Percentiles rank a stretch among this genome's conserved stretches.
These are phyloP conservation scores for Aspergillus novofumigatus DNA, from an alignment of 2,329 filamentous ascomycete genomes.

Conservation along the genomic window DNA sequence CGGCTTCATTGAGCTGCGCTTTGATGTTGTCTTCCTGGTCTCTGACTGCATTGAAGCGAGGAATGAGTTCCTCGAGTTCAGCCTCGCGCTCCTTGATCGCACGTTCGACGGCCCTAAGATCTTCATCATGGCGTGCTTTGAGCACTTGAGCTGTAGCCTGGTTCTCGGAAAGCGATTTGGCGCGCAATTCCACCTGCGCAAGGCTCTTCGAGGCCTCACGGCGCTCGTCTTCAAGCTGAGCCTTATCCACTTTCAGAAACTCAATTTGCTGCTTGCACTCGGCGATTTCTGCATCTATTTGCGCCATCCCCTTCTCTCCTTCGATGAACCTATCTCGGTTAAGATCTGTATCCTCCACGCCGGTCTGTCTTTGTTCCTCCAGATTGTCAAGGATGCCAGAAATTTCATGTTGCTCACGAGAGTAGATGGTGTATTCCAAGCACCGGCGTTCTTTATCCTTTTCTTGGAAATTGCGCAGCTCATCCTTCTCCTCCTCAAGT, in stretches of 20 bases:
- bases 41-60: constrained; percentile 70
- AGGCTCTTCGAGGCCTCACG: constrained; percentile 73
- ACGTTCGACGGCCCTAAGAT: constrained; percentile 66
- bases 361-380: constrained; percentile 74
- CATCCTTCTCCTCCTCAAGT: constrained; percentile 95
- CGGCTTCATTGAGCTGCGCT: constrained; percentile 69
- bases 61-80: constrained; percentile 70
- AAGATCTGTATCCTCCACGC: constrained; percentile 78
- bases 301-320: constrained; percentile 72
- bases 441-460: constrained; percentile 90
- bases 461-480: constrained; percentile 87
- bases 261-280: constrained; percentile 78
- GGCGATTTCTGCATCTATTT: constrained; percentile 74
- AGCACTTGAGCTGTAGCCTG: constrained; percentile 73
- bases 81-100: constrained; percentile 73
- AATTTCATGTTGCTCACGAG: constrained; percentile 79
- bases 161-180: constrained; percentile 77
- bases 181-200: constrained; percentile 80
- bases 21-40: constrained; percentile 68
- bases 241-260: constrained; percentile 76
- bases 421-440: constrained; percentile 90
- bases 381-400: constrained; percentile 74
- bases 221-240: constrained; percentile 84
- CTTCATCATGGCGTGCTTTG: constrained; percentile 64
- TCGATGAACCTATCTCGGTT: constrained; percentile 72